Base-by-base conservation (phyloP, 768 basidiomycete genomes). In the Agaricus subrufescens region DNA sequence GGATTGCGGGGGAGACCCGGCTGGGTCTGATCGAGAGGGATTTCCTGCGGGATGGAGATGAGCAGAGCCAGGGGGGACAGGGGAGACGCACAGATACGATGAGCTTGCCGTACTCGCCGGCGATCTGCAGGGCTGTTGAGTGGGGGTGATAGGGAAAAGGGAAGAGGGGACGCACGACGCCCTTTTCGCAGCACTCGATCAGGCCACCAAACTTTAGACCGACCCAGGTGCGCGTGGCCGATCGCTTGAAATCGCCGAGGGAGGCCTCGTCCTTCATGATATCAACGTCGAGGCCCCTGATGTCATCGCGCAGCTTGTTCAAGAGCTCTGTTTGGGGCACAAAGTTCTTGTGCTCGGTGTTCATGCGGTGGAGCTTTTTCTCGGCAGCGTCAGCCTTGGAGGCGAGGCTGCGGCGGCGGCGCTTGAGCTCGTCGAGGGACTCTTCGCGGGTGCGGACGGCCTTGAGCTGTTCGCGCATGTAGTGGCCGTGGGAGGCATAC, bases 281-380 rank as follows among this genome's bases (percentile, higher is more conserved):
- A 19, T 94, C 87, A 2, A 84, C 79, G 63, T 97, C 94, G 70
- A 95, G 76, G 5, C 68, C 63, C 1, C 85, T 75, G 51, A 96
- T 95, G 65, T 95, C 87, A 14, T 86, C 86, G 51, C 87, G 80
- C 29, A 95, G 71, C 12, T 74, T 73, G 61, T 85, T 85, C 46
- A 97, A 71, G 1, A 76, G 68, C 26, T 93, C 91, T 1, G 85
- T 87, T 69, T 96, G 94, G 53, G 73, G 62, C 2, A 73, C 71
- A 37, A 93, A 71, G 61, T 89, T 89, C 77, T 96, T 98, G 73
- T 95, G 84, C 68, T 94, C 91, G 0, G 89, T 79, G 60, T 80
- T 81, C 94, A 97, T 95, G 74, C 88, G 96, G 70, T 78, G 82
- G 38, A 98, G 79, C 67, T 95, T 96, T 75, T 80, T 89, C 61